These are phyloP conservation scores for Dactylorhiza incarnata DNA, from an alignment of 106 monocot genomes.

Conservation along the genomic window DNA sequence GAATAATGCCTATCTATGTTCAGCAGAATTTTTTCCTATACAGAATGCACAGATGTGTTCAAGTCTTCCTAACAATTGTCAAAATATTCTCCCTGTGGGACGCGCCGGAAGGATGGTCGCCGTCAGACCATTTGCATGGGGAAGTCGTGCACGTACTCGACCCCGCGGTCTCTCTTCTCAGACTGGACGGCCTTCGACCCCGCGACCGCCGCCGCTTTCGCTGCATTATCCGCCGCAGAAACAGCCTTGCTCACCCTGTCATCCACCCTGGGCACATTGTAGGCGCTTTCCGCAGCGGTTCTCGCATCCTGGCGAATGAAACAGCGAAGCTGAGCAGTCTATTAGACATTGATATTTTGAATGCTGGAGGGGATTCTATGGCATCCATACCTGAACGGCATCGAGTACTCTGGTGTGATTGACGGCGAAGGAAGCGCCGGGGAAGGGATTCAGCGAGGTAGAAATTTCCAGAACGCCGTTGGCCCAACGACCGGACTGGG, in stretches of 20 bases:
- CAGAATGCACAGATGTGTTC: not conserved
- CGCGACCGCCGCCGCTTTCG: conserved; percentile 51
- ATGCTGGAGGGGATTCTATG: not conserved
- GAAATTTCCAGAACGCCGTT: conserved; percentile 45
- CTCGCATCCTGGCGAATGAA: conserved; percentile 47
- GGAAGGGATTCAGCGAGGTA: conserved; percentile 41
- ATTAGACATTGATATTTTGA: not conserved
- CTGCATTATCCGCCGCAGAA: conserved; percentile 57
- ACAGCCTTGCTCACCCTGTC: conserved; percentile 60
- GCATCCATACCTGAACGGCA: conserved; percentile 46
- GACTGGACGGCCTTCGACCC: conserved; percentile 43
- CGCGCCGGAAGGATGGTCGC: not conserved
- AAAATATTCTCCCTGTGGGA: no score
- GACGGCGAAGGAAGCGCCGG: conserved; percentile 54
- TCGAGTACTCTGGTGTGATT: conserved; percentile 66
- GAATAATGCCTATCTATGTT: not conserved
- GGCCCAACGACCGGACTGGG: conserved; percentile 59
- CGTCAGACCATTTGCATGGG: conserved; percentile 27
- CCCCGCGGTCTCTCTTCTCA: conserved; percentile 25
- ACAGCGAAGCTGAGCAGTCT: not conserved
- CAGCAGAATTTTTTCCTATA: not conserved
- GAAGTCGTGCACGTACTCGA: conserved; percentile 11
- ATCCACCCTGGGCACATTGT: conserved; percentile 45
- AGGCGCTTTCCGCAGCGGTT: conserved; percentile 47
- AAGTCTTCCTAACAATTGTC: not conserved